Base-by-base conservation (phyloP, 2,329 filamentous ascomycete genomes). In the Gnomoniopsis sp. region DNA sequence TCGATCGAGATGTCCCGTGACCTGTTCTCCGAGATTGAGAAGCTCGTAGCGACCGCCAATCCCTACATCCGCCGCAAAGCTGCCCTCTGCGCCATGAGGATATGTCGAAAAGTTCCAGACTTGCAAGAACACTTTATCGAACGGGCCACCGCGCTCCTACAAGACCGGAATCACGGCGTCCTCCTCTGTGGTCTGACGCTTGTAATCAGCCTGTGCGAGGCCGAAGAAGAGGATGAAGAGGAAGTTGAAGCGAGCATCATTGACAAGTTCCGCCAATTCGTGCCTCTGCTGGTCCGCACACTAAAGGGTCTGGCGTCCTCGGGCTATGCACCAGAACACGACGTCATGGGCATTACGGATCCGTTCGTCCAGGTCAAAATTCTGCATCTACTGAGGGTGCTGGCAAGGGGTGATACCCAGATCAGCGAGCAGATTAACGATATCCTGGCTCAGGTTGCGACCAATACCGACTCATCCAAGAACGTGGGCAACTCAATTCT, bases 341-440 rank as follows among this genome's bases (percentile, higher is more conserved):
- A 99, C 75, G 95, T 99, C 47, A 97, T 93, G 19, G 96, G 96
- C 41, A 96, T 99, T 64, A 96, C 93, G 44, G 96, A 99, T 74
- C 95, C 95, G 0, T 99, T 99, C 77, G 75, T 99, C 50, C 95
- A 99, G 76, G 93, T 96, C 76, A 99, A 98, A 79, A 92, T 99
- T 59, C 79, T 99, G 56, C 87, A 90, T 57, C 77, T 99, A 53
- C 79, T 99, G 54, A 84, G 93, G 64, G 90, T 96, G 64, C 80
- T 99, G 49, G 93, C 89, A 17, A 87, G 92, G 62, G 93, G 93
- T 38, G 92, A 99, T 72, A 79, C 87, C 12, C 83, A 92, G 62
- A 92, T 91, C 26, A 98, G 92, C 72, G 96, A 99, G 74, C 88
- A 96, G 73, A 98, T 99, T 78, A 99, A 98, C 76, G 95, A 99